Evolutionary conservation across 345 rosid species (phyloP), one percentile per base, ranked within the genome.

Genomic region (Salix brachista): DNA sequence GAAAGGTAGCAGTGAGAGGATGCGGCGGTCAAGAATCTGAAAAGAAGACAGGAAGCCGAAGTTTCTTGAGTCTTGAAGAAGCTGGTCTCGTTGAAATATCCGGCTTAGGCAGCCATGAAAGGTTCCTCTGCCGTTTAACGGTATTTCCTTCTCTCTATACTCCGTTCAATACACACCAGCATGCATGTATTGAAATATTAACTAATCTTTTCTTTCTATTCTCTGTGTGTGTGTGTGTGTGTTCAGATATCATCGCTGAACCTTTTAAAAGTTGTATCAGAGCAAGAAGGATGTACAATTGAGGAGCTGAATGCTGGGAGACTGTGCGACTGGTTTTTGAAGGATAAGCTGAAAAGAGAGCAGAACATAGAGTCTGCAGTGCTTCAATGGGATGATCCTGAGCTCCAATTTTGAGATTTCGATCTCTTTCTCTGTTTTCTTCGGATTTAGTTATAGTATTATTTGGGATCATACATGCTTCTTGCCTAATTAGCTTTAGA

Each of bases 331-430:
- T 95, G 99, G 98, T 93, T 95, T 72, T 34, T 90, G 8, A 89
- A 95, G 37, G 99, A 95, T 71, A 95, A 87, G 86, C 79, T 87
- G 4, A 96, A 88, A 83, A 86, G 94, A 71, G 94, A 96, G 66
- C 96, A 93, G 73, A 86, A 75, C 16, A 67, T 81, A 0, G 92
- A 87, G 2, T 88, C 94, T 67, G 94, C 98, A 8, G 94, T 93
- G 11, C 98, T 93, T 42, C 97, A 91, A 75, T 96, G 99, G 99
- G 96, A 96, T 82, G 93, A 93, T 61, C 85, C 94, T 8, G 96
- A 91, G 28, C 82, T 87, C 76, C 94, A 75, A 39, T 44, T 88
- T 77, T 90, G 81, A 82, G 3, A 44, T 52, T 39, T 70, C 39
- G 16, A 54, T 62, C 23, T 26, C 13, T 9, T 36, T 36, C 18